Evolutionary conservation across 768 basidiomycete genomes (phyloP).

Genomic region (Panaeolus cyanescens): DNA sequence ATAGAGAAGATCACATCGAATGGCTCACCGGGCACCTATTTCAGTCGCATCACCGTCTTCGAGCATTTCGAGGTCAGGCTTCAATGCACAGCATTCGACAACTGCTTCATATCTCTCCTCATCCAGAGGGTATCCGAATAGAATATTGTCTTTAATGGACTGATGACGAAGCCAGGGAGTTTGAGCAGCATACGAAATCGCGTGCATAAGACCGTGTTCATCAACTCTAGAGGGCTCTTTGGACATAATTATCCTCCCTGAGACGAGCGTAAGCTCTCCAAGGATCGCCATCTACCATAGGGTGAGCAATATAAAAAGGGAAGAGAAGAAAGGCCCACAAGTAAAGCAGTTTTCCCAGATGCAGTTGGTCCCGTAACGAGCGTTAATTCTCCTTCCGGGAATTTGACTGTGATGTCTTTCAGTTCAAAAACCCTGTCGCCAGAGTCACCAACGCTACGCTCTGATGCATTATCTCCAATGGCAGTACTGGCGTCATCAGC

Average conservation of each 20-base stretch:
- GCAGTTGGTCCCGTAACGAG: conserved; percentile 81
- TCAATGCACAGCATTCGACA: conserved; percentile 83
- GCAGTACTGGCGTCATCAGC: conserved; percentile 21
- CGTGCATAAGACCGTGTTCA: conserved; percentile 58
- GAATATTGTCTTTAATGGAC: conserved; percentile 79
- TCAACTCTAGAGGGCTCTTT: conserved; percentile 66
- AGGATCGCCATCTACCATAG: conserved; percentile 61
- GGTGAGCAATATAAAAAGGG: background rate
- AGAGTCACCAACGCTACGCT: conserved; percentile 17
- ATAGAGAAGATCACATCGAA: conserved; percentile 2
- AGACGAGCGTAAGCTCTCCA: conserved; percentile 66
- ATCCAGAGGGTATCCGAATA: conserved; percentile 74
- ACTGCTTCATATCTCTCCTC: conserved; percentile 75
- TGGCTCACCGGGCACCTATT: conserved; percentile 66
- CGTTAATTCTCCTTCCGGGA: conserved; percentile 72
- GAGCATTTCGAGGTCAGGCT: conserved; percentile 77
- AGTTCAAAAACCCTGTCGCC: conserved; percentile 65
- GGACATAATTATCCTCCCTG: conserved; percentile 57
- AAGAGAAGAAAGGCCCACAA: conserved; percentile 41
- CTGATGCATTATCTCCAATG: conserved; percentile 21
- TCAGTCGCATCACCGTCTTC: conserved; percentile 88
- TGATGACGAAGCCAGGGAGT: conserved; percentile 71
- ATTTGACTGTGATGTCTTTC: conserved; percentile 62
- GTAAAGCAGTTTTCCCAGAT: conserved; percentile 78
- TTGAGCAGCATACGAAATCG: conserved; percentile 75